Conservation (phyloP, 305 asterid genomes). For the Caryopteris hybrid region DNA sequence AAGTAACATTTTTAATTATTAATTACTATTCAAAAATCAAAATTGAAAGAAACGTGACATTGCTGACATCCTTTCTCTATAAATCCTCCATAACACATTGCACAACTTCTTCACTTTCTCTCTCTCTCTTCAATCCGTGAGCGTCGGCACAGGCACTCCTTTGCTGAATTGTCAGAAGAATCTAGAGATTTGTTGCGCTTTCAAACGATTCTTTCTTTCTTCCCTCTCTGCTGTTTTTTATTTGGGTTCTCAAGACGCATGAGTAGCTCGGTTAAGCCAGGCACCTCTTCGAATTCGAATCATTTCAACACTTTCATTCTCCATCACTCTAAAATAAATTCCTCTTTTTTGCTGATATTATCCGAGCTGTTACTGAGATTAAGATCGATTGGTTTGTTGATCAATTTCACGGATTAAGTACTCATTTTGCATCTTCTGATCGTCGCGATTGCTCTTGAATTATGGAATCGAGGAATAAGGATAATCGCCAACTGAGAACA, state of each 20-base stretch:
- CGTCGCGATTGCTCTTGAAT: conserved; percentile 10
- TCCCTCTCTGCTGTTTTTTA: no score
- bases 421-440: neutral
- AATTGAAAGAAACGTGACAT: neutral
- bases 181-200: neutral
- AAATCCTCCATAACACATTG: conserved; percentile 8
- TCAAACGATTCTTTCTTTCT: no score
- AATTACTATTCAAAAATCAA: no score
- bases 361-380: conserved; percentile 25
- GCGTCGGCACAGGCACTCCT: neutral
- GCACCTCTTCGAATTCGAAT: conserved; percentile 24
- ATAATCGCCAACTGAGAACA: conserved; percentile 28
- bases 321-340: conserved; percentile 18
- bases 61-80: neutral
- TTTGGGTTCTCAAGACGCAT: conserved; percentile 34
- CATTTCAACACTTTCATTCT: conserved; percentile 25
- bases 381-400: conserved; percentile 14
- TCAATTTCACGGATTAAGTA: conserved; percentile 3
- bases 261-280: conserved; percentile 35
- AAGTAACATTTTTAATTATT: no score
- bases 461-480: conserved; percentile 39
- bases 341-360: conserved; percentile 29
- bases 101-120: neutral
- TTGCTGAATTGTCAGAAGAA: neutral
- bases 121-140: neutral